Conservation (phyloP, 78 protist species). For the Dictyostelium intermedium region DNA sequence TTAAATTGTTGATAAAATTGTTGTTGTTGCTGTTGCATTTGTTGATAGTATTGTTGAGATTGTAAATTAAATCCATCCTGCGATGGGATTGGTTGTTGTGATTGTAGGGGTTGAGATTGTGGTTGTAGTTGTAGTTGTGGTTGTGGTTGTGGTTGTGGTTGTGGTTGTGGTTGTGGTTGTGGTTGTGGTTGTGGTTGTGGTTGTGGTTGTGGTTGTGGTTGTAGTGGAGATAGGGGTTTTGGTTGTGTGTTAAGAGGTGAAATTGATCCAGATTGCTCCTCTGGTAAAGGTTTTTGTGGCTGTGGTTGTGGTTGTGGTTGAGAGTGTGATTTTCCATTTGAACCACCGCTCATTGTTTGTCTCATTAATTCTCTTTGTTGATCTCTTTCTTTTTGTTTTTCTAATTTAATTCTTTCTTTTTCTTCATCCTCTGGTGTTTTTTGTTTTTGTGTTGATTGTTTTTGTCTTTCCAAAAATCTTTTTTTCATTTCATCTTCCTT, state of each 20-base stretch:
- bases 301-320: not conserved
- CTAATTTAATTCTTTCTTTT: slow-evolving; percentile 16
- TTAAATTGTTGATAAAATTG: not conserved
- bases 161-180: not conserved
- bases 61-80: not conserved
- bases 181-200: not conserved
- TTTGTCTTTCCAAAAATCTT: slow-evolving; percentile 49
- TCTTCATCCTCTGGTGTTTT: slow-evolving; percentile 55
- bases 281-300: not conserved
- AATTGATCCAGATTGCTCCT: not conserved
- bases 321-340: not conserved
- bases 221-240: slow-evolving; percentile 4
- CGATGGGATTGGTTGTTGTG: not conserved
- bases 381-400: slow-evolving; percentile 58
- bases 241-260: not conserved
- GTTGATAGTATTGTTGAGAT: not conserved
- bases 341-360: not conserved
- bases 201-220: not conserved
- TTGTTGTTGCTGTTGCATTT: not conserved
- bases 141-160: not conserved
- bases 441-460: not conserved
- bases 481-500: slow-evolving; percentile 41
- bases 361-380: slow-evolving; percentile 35
- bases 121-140: not conserved
- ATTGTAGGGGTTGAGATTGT: not conserved